phyloP scores from a whole-genome alignment of 2,329 filamentous ascomycete species.

The Aschersonia sp. region DNA sequence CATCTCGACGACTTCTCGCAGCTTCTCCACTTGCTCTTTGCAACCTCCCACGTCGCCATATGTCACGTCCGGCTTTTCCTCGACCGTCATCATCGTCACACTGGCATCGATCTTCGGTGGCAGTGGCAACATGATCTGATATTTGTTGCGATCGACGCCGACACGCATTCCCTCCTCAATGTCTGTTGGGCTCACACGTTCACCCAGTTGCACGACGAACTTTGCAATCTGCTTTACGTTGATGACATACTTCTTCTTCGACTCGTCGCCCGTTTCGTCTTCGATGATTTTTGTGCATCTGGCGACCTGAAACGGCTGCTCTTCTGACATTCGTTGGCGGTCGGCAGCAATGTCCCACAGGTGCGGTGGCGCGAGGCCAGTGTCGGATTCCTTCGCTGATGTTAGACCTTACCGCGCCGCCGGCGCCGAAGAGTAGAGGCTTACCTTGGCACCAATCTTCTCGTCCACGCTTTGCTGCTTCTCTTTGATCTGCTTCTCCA shows the following conservation, averaged over 20 bases:
- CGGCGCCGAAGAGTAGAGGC: not conserved
- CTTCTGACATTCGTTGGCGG: constrained; percentile 94
- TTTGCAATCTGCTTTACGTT: constrained; percentile 99
- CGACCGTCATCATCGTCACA: constrained; percentile 99
- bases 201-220: constrained; percentile 94
- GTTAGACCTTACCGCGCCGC: constrained; percentile 8
- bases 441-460: constrained; percentile 81
- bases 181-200: constrained; percentile 93
- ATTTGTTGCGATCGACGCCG: constrained; percentile 96
- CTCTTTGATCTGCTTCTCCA: constrained; percentile 99
- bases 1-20: constrained; percentile 98
- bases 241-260: constrained; percentile 99
- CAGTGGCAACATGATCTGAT: constrained; percentile 91
- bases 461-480: constrained; percentile 97
- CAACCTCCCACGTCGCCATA: constrained; percentile 97
- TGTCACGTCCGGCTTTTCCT: constrained; percentile 98
- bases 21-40: constrained; percentile 99
- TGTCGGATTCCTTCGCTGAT: constrained; percentile 75
- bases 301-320: constrained; percentile 93
- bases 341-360: constrained; percentile 98
- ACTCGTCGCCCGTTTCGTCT: constrained; percentile 79
- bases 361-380: constrained; percentile 92
- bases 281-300: constrained; percentile 98
- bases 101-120: constrained; percentile 98
- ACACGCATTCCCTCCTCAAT: constrained; percentile 99